phyloP scores from a whole-genome alignment of 176 grass and related monocot species.

The Bolboschoenus planiculmis region DNA sequence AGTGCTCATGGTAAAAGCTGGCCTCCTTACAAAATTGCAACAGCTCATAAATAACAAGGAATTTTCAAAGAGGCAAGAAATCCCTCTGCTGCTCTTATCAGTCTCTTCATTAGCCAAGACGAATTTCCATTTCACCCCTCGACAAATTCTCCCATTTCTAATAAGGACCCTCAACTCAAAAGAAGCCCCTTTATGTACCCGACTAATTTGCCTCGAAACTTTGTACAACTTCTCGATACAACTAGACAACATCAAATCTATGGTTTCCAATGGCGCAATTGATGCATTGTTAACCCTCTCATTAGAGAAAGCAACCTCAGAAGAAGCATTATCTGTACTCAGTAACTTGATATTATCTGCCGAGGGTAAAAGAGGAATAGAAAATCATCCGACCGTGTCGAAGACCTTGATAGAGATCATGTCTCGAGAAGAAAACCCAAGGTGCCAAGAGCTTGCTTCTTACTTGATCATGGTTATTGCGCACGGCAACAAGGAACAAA shows the following conservation, averaged over 20 bases:
- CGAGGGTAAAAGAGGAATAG: constrained; percentile 33
- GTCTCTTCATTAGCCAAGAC: constrained; percentile 73
- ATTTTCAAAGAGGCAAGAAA: constrained; percentile 26
- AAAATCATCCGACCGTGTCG: constrained; percentile 33
- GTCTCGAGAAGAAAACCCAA: constrained; percentile 34
- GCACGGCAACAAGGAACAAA: constrained; percentile 27
- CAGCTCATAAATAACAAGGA: constrained; percentile 27
- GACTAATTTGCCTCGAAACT: constrained; percentile 44
- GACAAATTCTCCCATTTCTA: constrained; percentile 55
- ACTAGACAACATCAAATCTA: constrained; percentile 50
- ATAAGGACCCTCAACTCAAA: constrained; percentile 13
- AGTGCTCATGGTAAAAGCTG: constrained; percentile 59
- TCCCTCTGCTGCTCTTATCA: constrained; percentile 51
- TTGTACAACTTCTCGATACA: constrained; percentile 65
- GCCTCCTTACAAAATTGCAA: constrained; percentile 52
- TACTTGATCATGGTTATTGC: constrained; percentile 70
- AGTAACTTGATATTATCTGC: constrained; percentile 44
- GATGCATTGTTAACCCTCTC: constrained; percentile 30
- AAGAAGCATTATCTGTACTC: constrained; percentile 43
- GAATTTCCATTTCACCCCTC: constrained; percentile 43
- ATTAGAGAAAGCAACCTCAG: constrained; percentile 17
- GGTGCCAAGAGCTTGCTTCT: constrained; percentile 63
- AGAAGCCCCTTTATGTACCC: constrained; percentile 25
- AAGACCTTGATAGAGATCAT: constrained; percentile 45
- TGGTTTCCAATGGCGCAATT: constrained; percentile 51